Evolutionary conservation across 2,329 filamentous ascomycete genomes (phyloP).

Genomic region (Lachnellula hyalina): DNA sequence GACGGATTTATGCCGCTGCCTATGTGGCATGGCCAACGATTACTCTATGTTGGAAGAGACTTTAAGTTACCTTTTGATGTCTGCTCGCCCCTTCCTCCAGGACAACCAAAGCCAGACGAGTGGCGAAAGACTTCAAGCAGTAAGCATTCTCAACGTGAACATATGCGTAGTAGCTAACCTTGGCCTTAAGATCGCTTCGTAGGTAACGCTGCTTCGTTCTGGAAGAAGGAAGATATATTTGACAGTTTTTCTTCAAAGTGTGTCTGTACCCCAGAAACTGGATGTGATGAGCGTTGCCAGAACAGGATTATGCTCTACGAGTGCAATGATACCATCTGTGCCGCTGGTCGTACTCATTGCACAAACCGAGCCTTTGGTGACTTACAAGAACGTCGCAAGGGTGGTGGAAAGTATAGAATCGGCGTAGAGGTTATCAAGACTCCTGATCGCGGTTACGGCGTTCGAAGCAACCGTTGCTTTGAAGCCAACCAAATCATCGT

Average conservation of each 20-base stretch:
- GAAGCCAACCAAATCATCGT: conserved; percentile 91
- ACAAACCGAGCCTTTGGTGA: conserved; percentile 84
- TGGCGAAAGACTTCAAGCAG: conserved; percentile 91
- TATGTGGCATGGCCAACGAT: conserved; percentile 69
- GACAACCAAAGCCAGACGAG: conserved; percentile 86
- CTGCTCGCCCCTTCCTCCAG: conserved; percentile 78
- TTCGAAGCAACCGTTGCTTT: conserved; percentile 85
- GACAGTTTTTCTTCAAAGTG: conserved; percentile 73
- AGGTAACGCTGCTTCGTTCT: conserved; percentile 72
- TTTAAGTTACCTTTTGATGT: conserved; percentile 89
- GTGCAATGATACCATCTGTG: conserved; percentile 87
- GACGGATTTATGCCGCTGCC: conserved; percentile 65
- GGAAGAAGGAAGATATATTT: conserved; percentile 72
- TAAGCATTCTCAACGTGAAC: conserved; percentile 39
- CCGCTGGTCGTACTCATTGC: conserved; percentile 66
- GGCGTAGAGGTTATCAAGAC: conserved; percentile 96
- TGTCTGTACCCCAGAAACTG: conserved; percentile 69
- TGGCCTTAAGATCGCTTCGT: conserved; percentile 71
- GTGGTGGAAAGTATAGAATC: conserved; percentile 80
- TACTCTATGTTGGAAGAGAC: conserved; percentile 67
- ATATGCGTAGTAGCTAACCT: conserved; percentile 10
- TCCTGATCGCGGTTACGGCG: conserved; percentile 78
- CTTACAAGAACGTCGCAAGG: conserved; percentile 67
- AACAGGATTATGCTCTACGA: conserved; percentile 98
- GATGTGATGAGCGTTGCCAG: conserved; percentile 85